Conservation (phyloP, 2,329 filamentous ascomycete genomes). For the Raffaelea deltoideospora region DNA sequence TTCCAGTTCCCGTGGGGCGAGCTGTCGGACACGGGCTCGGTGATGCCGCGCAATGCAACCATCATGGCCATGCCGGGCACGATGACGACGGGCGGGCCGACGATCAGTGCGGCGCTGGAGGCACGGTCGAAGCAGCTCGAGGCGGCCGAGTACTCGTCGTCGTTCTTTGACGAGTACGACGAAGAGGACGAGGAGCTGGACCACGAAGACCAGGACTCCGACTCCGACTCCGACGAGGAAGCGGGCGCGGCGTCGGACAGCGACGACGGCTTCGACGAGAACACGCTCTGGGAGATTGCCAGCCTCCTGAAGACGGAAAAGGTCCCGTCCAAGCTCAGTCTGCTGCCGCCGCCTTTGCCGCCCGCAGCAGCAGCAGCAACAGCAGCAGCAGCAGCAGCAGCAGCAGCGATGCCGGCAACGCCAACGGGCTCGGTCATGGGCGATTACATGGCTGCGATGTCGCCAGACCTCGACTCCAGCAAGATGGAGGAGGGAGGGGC, state of each 20-base stretch:
- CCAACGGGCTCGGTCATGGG: conserved; percentile 13
- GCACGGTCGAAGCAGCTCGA: conserved; percentile 21
- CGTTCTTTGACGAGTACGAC: conserved; percentile 47
- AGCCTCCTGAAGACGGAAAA: conserved; percentile 37
- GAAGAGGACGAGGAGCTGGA: conserved; percentile 30
- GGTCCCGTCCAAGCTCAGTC: conserved; percentile 35
- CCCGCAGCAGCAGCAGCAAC: background rate
- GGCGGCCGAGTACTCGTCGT: conserved; percentile 27
- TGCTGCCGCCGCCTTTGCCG: conserved; percentile 22
- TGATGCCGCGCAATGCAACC: conserved; percentile 21
- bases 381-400: too few relatives aligned
- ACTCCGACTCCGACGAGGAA: conserved; percentile 18
- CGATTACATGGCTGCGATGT: conserved; percentile 18
- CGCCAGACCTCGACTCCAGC: conserved; percentile 15
- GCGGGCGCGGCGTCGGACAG: too few relatives aligned
- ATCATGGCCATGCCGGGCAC: conserved; percentile 36
- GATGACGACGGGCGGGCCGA: conserved; percentile 27
- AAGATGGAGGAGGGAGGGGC: conserved; percentile 12
- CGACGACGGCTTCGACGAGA: conserved; percentile 44
- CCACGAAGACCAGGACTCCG: conserved; percentile 16
- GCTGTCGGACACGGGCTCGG: conserved; percentile 38
- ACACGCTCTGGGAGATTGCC: conserved; percentile 49
- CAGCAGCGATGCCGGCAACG: too few relatives aligned
- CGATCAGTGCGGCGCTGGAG: conserved; percentile 16
- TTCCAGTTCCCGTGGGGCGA: conserved; percentile 55